phyloP scores from a whole-genome alignment of 2,329 filamentous ascomycete species.

The Ceratocystis eucalypticola region DNA sequence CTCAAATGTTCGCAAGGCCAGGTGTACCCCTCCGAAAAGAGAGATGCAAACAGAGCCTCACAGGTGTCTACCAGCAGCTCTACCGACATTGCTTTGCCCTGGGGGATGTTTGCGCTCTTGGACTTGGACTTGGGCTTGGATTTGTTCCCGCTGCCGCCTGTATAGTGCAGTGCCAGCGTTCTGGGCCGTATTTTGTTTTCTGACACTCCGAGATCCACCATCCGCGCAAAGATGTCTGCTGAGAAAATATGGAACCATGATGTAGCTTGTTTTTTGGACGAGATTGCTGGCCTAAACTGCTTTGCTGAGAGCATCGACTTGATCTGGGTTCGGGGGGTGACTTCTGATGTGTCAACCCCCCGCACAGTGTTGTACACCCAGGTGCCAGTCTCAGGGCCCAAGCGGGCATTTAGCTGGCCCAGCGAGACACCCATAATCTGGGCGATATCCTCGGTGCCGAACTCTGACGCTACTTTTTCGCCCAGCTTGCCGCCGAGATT shows the following conservation, averaged over 20 bases:
- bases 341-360: conserved; percentile 74
- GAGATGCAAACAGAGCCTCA: conserved; percentile 46
- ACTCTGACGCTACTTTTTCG: conserved; percentile 67
- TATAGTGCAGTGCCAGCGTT: conserved; percentile 72
- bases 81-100: conserved; percentile 61
- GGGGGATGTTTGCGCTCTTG: conserved; percentile 61
- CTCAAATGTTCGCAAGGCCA: conserved; percentile 92
- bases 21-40: conserved; percentile 56
- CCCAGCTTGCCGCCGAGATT: conserved; percentile 93
- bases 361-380: conserved; percentile 80
- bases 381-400: conserved; percentile 70
- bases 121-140: conserved; percentile 52
- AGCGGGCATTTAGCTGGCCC: conserved; percentile 60
- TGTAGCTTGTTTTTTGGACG: conserved; percentile 59
- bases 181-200: conserved; percentile 79
- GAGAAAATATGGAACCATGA: conserved; percentile 85
- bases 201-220: conserved; percentile 80
- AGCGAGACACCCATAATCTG: conserved; percentile 61
- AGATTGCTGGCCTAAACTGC: conserved; percentile 77
- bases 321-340: conserved; percentile 82
- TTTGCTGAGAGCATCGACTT: conserved; percentile 97
- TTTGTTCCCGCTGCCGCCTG: conserved; percentile 57
- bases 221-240: conserved; percentile 76
- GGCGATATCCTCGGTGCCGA: conserved; percentile 65
- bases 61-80: conserved; percentile 23